A percentile compares a stretch with the other conserved stretches of the same genome.
Conservation (phyloP, 306 rosid genomes). For the Inga oerstediana region DNA sequence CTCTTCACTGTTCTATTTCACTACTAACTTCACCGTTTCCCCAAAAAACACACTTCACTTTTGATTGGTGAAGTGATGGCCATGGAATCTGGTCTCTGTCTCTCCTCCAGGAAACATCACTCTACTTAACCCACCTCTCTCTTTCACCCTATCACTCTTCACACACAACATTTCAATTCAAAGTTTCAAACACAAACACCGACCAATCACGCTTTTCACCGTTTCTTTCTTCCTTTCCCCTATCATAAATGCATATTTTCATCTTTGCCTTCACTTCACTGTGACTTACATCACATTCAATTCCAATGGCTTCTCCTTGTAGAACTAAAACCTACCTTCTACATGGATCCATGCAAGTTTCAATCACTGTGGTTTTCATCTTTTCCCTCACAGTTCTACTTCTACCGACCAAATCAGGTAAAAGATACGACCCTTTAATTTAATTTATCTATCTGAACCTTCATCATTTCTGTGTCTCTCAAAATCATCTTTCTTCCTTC, state of each 20-base stretch:
- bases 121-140: constrained; percentile 17
- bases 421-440: constrained; percentile 13
- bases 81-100: constrained; percentile 60
- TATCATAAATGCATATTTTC: constrained; percentile 23
- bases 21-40: constrained; percentile 49
- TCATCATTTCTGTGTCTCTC: too few relatives aligned
- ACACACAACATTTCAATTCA: constrained; percentile 17
- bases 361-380: constrained; percentile 66
- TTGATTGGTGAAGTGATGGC: constrained; percentile 51
- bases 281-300: constrained; percentile 38
- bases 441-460: not conserved
- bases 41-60: constrained; percentile 42
- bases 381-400: constrained; percentile 53
- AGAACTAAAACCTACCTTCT: constrained; percentile 27
- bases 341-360: constrained; percentile 37
- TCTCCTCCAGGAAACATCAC: constrained; percentile 57
- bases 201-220: constrained; percentile 19
- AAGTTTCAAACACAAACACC: not conserved
- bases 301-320: constrained; percentile 49
- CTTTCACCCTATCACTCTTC: constrained; percentile 5
- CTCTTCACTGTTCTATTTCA: constrained; percentile 34
- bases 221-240: constrained; percentile 1
- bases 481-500: not conserved
- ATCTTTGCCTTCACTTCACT: constrained; percentile 46
- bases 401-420: constrained; percentile 64